Evolutionary conservation across 257 asterid species (phyloP), one percentile per base, ranked within the genome.

Genomic region (Echites panduratus): DNA sequence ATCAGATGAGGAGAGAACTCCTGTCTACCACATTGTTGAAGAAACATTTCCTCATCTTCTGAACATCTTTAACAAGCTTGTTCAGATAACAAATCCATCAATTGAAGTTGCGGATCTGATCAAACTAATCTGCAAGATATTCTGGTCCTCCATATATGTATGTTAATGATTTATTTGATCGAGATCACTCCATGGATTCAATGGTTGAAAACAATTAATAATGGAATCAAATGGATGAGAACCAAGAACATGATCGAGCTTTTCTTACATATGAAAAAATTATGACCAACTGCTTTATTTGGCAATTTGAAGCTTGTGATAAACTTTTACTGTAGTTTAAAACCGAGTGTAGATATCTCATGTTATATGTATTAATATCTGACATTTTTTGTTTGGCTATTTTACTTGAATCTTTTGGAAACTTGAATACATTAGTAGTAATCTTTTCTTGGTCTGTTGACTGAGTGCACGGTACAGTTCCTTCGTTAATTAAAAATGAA

Each of bases 141-240:
- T 95, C 77, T 92, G 98, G 98, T 95, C 99, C 68, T 95, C 90
- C 72, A 95, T 95, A 70, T 95, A 92, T 68, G 99, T 95, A 87
- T 29, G 99, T 78, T 38, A 38, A 20, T 7, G 38, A 40, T 26
- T 58, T 6, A 10, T 58, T n/a, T 20, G 16, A 10, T 59, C 65
- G 43, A 17, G 19, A 35, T 58, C 53, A 24, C 35, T 64, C 7
- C 19, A 44, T 50, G 13, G 47, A 59, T 58, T 0, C 9, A 22
- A 14, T 27, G 22, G 40, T 43, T 71, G 44, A 50, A 11, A 45
- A 70, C 32, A 26, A 9, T 71, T n/a, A 24, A 13, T 40, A 22
- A n/a, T 11, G 19, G 40, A 61, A 35, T 35, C 7, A 38, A 35
- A 11, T 24, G 10, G 56, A 71, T 14, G 4, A 41, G 24, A 68